These are phyloP conservation scores for Rhizopus sp. DNA, from an alignment of 371 early-diverging fungal genomes.

Conservation along the genomic window DNA sequence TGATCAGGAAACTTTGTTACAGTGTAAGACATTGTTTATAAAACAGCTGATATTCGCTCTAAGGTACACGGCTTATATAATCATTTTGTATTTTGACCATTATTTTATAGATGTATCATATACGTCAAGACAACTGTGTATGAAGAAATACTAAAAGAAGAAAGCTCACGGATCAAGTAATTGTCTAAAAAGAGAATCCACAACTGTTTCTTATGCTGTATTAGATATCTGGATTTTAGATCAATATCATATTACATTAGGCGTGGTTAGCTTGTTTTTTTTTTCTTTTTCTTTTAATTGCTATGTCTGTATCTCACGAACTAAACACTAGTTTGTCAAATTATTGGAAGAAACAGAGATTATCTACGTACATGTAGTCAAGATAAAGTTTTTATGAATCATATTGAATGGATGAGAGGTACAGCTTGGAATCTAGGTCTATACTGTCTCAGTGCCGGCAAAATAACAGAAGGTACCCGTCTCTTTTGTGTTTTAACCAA, in stretches of 20 bases:
- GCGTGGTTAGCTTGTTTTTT: not conserved
- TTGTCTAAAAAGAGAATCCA: not conserved
- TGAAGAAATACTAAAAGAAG: slow-evolving; percentile 8
- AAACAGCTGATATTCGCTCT: not conserved
- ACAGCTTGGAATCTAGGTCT: slow-evolving; percentile 21
- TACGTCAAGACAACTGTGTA: slow-evolving; percentile 18
- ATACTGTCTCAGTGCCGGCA: slow-evolving; percentile 16
- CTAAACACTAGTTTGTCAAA: not conserved
- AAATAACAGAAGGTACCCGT: slow-evolving; percentile 8
- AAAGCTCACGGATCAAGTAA: slow-evolving; percentile 8
- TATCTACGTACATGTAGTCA: not conserved
- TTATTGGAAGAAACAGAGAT: not conserved
- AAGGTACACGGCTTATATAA: not conserved
- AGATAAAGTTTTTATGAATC: not conserved
- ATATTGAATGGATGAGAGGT: slow-evolving; percentile 16
- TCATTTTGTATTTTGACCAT: not conserved
- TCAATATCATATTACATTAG: slow-evolving; percentile 9
- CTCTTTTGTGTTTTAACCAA: slow-evolving; percentile 12
- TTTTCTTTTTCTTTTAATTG: too few species aligned
- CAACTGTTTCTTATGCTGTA: not conserved
- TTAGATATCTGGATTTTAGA: slow-evolving; percentile 12
- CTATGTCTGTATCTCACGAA: too few species aligned
- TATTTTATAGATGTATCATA: slow-evolving; percentile 11
- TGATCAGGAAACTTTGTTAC: not conserved
- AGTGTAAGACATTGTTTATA: not conserved